Evolutionary conservation across 2,329 filamentous ascomycete species (phyloP).

Genomic region (Hymenoscyphus albidus): DNA sequence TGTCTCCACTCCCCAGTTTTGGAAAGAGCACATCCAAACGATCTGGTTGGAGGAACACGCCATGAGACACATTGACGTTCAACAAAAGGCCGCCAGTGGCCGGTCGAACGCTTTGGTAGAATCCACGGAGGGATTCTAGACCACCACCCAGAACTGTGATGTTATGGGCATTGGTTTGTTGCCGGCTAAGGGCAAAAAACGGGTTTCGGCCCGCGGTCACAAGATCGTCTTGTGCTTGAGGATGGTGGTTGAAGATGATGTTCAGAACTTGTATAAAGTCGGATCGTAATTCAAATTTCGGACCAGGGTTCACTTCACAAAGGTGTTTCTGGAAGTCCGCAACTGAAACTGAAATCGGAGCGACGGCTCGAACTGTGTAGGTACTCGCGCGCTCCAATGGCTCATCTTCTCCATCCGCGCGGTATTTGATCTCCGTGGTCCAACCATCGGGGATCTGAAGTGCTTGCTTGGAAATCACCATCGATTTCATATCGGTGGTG

Average conservation of each 20-base stretch:
- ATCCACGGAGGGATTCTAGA: constrained; percentile 56
- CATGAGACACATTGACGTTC: constrained; percentile 60
- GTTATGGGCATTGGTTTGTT: constrained; percentile 23
- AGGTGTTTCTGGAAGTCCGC: constrained; percentile 24
- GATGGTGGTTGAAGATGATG: constrained; percentile 51
- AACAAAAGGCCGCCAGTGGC: constrained; percentile 54
- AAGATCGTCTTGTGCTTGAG: constrained; percentile 35
- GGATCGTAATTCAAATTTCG: constrained; percentile 36
- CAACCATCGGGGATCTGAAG: constrained; percentile 21
- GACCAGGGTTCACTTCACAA: constrained; percentile 15
- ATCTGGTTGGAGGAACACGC: constrained; percentile 52
- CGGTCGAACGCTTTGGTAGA: constrained; percentile 57
- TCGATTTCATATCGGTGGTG: constrained; percentile 31
- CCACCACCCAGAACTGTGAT: constrained; percentile 44
- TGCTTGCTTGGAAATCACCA: constrained; percentile 26
- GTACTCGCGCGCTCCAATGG: constrained; percentile 17
- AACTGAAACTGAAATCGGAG: constrained; percentile 22
- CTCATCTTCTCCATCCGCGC: constrained; percentile 30
- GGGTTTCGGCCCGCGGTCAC: constrained; percentile 50
- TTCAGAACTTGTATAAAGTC: constrained; percentile 56
- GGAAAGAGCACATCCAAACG: constrained; percentile 39
- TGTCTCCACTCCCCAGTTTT: constrained; percentile 30
- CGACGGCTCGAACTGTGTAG: constrained; percentile 24
- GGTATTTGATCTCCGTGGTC: constrained; percentile 23
- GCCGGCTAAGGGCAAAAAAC: constrained; percentile 43